phyloP scores from a whole-genome alignment of 2,329 filamentous ascomycete species.

The Triangularia setosa region DNA sequence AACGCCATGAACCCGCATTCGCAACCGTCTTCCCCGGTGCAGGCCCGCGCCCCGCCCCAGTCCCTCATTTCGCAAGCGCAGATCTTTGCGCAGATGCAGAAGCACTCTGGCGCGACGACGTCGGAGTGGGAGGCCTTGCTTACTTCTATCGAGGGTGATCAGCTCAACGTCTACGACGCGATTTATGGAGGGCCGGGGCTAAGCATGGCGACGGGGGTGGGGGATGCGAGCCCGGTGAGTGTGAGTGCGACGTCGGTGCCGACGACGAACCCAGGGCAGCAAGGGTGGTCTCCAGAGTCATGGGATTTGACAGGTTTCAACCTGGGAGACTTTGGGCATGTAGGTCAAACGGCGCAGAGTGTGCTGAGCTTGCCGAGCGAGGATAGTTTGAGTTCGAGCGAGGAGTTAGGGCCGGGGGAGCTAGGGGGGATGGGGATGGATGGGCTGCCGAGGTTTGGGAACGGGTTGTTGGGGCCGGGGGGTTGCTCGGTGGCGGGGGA shows the following conservation, averaged over 20 bases:
- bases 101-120: constrained; percentile 43
- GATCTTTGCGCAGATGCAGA: constrained; percentile 36
- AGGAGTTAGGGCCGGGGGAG: constrained; percentile 47
- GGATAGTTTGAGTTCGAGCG: constrained; percentile 54
- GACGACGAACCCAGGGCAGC: constrained; percentile 18
- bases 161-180: constrained; percentile 78
- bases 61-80: constrained; percentile 26
- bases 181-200: constrained; percentile 67
- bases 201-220: constrained; percentile 35
- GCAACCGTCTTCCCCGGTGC: constrained; percentile 47
- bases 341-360: constrained; percentile 43
- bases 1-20: constrained; percentile 54
- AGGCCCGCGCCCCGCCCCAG: constrained; percentile 35
- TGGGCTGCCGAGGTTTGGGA: constrained; percentile 35
- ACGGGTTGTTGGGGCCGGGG: constrained; percentile 25
- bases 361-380: constrained; percentile 52
- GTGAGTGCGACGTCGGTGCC: constrained; percentile 26
- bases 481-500: not conserved
- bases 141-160: constrained; percentile 72
- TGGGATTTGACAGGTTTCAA: constrained; percentile 53
- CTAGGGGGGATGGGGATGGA: constrained; percentile 39
- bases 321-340: constrained; percentile 44
- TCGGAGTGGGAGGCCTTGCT: constrained; percentile 81
- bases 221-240: not conserved
- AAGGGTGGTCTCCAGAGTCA: constrained; percentile 47